Percentiles rank a stretch among this genome's conserved stretches.
These are phyloP conservation scores for Fomitopsis betulina DNA, from an alignment of 1,284 basidiomycete genomes.

Conservation along the genomic window DNA sequence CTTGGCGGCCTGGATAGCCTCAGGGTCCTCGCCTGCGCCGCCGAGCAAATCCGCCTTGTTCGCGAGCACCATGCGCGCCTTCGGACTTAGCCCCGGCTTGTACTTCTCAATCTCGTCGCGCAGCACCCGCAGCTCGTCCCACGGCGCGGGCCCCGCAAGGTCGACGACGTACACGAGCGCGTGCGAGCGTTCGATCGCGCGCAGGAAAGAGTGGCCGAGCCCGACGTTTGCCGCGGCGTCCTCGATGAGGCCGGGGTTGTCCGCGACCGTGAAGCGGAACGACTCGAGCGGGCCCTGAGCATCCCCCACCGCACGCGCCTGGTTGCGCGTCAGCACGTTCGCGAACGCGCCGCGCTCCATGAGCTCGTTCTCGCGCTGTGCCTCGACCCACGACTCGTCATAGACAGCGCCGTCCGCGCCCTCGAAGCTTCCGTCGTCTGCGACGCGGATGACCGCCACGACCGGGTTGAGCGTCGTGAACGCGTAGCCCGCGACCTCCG, in stretches of 20 bases:
- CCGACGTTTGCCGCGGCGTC: constrained; percentile 87
- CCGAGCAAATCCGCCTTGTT: constrained; percentile 92
- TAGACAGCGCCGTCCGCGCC: constrained; percentile 54
- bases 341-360: constrained; percentile 51
- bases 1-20: constrained; percentile 49
- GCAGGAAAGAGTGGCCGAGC: constrained; percentile 90
- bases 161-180: constrained; percentile 94
- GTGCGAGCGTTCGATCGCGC: constrained; percentile 89
- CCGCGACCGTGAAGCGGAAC: constrained; percentile 92
- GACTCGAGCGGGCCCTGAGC: constrained; percentile 53
- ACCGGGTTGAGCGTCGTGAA: constrained; percentile 97
- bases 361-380: constrained; percentile 39
- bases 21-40: constrained; percentile 33
- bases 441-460: constrained; percentile 87
- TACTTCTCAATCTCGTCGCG: constrained; percentile 84
- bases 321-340: constrained; percentile 45
- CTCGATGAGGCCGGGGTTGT: constrained; percentile 92
- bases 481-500: constrained; percentile 87
- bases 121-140: constrained; percentile 72
- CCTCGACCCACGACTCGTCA: constrained; percentile 70
- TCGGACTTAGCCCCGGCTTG: constrained; percentile 71
- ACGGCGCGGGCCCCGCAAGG: constrained; percentile 67
- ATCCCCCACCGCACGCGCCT: constrained; percentile 23
- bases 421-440: constrained; percentile 75
- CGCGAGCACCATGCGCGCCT: constrained; percentile 80